Conservation (phyloP, 2,329 filamentous ascomycete species). For the Exophiala spinifera region DNA sequence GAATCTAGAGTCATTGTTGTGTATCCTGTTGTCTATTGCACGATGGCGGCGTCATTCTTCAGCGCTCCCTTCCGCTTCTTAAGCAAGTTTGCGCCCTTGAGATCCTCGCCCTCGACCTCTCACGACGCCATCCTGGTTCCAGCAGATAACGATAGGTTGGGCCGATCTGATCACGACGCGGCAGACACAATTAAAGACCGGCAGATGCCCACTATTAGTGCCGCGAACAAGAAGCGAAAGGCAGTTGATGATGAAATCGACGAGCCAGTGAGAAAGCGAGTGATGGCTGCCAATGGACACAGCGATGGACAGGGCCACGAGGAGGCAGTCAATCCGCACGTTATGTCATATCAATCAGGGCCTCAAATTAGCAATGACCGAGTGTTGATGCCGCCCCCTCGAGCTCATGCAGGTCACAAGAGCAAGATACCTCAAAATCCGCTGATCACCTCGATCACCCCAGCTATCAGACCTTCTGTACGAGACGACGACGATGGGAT, state of each 20-base stretch:
- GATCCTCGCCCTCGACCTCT: background rate
- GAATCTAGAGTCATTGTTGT: background rate
- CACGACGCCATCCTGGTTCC: background rate
- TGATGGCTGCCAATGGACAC: background rate
- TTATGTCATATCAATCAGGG: background rate
- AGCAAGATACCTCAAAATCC: background rate
- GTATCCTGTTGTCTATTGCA: background rate
- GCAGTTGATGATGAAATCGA: conserved; percentile 10
- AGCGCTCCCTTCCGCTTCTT: conserved; percentile 2
- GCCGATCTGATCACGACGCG: background rate
- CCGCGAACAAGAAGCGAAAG: conserved; percentile 18
- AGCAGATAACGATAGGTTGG: background rate
- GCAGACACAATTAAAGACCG: background rate
- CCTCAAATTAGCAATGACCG: conserved; percentile 13
- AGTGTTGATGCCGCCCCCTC: conserved; percentile 26
- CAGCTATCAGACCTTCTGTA: background rate
- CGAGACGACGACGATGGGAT: conserved; percentile 16
- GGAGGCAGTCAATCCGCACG: background rate
- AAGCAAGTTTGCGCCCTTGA: background rate
- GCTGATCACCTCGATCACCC: background rate
- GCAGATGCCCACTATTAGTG: background rate
- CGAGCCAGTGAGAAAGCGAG: conserved; percentile 10
- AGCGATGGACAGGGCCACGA: background rate
- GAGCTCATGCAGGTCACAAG: conserved; percentile 5
- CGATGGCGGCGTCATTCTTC: conserved; percentile 5